These are phyloP conservation scores for Flammula alnicola DNA, from an alignment of 1,284 basidiomycete species.

Conservation along the genomic window DNA sequence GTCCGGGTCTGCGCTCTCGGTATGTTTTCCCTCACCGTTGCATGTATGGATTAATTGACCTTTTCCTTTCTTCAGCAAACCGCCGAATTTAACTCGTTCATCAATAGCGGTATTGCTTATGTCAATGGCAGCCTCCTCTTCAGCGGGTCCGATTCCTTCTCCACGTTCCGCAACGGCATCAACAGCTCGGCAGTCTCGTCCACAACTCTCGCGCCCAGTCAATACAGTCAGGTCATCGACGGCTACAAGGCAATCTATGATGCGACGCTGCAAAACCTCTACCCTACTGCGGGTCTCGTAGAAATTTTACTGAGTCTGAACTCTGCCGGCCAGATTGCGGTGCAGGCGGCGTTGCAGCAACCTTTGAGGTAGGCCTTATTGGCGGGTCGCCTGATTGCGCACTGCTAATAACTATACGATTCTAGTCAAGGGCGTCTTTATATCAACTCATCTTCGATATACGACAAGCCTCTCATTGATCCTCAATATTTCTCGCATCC, in stretches of 20 bases:
- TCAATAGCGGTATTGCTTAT: slow-evolving; percentile 56
- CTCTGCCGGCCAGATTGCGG: slow-evolving; percentile 48
- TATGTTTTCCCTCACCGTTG: slow-evolving; percentile 20
- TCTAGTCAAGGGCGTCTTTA: slow-evolving; percentile 36
- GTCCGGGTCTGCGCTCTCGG: slow-evolving; percentile 39
- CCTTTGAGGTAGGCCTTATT: slow-evolving; percentile 42
- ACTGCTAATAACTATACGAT: not conserved
- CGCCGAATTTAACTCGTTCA: slow-evolving; percentile 54
- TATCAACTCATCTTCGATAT: slow-evolving; percentile 42
- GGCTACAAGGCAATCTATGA: slow-evolving; percentile 71
- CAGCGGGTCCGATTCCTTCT: slow-evolving; percentile 26
- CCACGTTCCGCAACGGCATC: slow-evolving; percentile 25
- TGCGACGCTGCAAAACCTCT: slow-evolving; percentile 49
- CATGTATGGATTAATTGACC: slow-evolving; percentile 3
- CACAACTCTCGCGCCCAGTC: slow-evolving; percentile 48
- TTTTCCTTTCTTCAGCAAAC: slow-evolving; percentile 24
- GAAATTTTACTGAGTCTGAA: slow-evolving; percentile 69
- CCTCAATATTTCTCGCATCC: slow-evolving; percentile 54
- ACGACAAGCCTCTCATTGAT: slow-evolving; percentile 48
- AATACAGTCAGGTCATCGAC: slow-evolving; percentile 51
- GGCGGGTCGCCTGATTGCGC: not conserved
- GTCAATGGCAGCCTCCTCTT: slow-evolving; percentile 36
- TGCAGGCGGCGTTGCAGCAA: slow-evolving; percentile 74
- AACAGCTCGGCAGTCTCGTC: slow-evolving; percentile 14
- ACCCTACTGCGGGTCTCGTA: slow-evolving; percentile 53